phyloP scores from a whole-genome alignment of 1,139 yeast species.

The Saccharomyces hybrid region DNA sequence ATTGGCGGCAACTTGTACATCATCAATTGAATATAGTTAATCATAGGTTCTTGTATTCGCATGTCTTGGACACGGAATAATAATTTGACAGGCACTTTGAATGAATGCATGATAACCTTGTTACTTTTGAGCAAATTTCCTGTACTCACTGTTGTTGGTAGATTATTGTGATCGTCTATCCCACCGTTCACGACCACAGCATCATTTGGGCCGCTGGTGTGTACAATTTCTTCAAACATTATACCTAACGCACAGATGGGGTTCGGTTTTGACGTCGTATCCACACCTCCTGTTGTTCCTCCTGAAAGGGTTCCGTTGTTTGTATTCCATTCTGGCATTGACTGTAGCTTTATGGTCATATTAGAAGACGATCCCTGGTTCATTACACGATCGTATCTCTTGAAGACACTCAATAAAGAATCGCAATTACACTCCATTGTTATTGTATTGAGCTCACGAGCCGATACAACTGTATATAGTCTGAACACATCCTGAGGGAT shows the following conservation, averaged over 20 bases:
- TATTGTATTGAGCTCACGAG: constrained; percentile 24
- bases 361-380: constrained; percentile 24
- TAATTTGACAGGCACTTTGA: constrained; percentile 28
- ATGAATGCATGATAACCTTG: constrained; percentile 26
- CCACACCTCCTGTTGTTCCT: neutral
- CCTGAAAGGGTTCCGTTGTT: neutral
- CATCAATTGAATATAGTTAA: constrained; percentile 21
- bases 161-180: constrained; percentile 2
- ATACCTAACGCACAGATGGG: constrained; percentile 26
- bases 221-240: constrained; percentile 25
- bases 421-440: constrained; percentile 31
- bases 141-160: constrained; percentile 1
- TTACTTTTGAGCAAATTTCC: constrained; percentile 9
- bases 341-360: constrained; percentile 25
- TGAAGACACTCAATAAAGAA: constrained; percentile 24
- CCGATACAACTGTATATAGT: constrained; percentile 23
- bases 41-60: constrained; percentile 27
- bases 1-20: constrained; percentile 26
- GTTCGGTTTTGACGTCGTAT: constrained; percentile 10
- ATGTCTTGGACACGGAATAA: constrained; percentile 25
- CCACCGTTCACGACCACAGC: constrained; percentile 2
- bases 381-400: constrained; percentile 26
- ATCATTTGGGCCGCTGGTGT: constrained; percentile 2
- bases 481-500: constrained; percentile 29
- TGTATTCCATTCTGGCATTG: constrained; percentile 25